Evolutionary conservation across 805 yeast genomes (phyloP).

Genomic region (Candida insectorum): DNA sequence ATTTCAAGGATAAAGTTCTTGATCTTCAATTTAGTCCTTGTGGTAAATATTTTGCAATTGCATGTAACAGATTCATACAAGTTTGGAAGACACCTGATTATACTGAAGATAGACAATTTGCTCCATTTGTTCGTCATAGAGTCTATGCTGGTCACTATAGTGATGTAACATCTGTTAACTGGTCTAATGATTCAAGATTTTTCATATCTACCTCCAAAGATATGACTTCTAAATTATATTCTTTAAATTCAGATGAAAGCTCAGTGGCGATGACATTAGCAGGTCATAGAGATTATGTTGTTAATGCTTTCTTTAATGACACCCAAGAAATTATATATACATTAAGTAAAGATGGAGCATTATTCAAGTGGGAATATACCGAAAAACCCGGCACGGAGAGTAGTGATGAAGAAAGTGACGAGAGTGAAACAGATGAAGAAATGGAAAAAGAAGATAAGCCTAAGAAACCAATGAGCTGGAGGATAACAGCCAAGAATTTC

Average conservation of each 20-base stretch:
- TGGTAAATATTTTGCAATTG: constrained; percentile 83
- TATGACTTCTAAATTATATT: constrained; percentile 81
- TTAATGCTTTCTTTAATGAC: constrained; percentile 82
- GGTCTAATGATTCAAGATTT: constrained; percentile 92
- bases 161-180: constrained; percentile 71
- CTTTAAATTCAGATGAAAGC: constrained; percentile 64
- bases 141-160: constrained; percentile 91
- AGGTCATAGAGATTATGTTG: constrained; percentile 88
- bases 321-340: constrained; percentile 90
- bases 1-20: constrained; percentile 74
- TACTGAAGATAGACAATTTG: constrained; percentile 85
- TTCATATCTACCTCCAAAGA: constrained; percentile 85
- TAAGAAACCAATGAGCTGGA: constrained; percentile 56
- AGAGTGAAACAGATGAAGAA: constrained; percentile 31
- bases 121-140: constrained; percentile 90
- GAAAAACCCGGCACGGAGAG: constrained; percentile 49
- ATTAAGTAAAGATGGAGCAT: constrained; percentile 90
- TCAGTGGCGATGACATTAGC: constrained; percentile 80
- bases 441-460: constrained; percentile 24
- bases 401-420: constrained; percentile 40
- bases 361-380: constrained; percentile 87
- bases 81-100: constrained; percentile 89
- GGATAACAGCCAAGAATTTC: constrained; percentile 73
- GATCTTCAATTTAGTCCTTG: constrained; percentile 85
- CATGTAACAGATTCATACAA: constrained; percentile 77